phyloP scores from a whole-genome alignment of 768 basidiomycete species.

The Boletus barrowsii region DNA sequence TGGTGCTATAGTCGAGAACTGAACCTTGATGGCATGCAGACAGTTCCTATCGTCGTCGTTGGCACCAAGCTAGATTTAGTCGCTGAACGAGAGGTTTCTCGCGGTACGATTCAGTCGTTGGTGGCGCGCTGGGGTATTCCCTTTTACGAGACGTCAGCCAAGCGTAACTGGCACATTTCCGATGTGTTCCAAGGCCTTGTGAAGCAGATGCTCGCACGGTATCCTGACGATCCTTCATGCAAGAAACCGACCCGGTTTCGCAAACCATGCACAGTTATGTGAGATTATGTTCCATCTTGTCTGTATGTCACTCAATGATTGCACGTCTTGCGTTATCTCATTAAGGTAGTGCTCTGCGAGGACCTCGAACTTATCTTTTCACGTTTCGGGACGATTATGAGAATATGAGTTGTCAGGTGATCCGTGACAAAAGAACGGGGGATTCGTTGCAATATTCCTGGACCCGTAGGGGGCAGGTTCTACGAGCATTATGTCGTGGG shows the following conservation, averaged over 20 bases:
- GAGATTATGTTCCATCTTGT: slow-evolving; percentile 13
- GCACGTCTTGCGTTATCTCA: neutral
- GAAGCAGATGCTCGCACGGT: slow-evolving; percentile 67
- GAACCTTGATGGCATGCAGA: slow-evolving; percentile 32
- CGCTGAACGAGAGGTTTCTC: slow-evolving; percentile 75
- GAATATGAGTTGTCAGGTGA: no score
- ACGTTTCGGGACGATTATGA: no score
- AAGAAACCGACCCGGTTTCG: slow-evolving; percentile 29
- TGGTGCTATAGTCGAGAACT: neutral
- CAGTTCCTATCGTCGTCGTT: slow-evolving; percentile 78
- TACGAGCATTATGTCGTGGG: no score
- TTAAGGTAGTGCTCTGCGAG: no score
- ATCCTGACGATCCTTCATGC: slow-evolving; percentile 45
- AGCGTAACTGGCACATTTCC: slow-evolving; percentile 74
- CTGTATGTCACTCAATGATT: slow-evolving; percentile 8
- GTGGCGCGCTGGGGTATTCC: slow-evolving; percentile 66
- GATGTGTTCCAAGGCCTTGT: slow-evolving; percentile 79
- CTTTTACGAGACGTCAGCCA: slow-evolving; percentile 88
- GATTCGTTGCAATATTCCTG: no score
- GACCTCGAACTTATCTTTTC: no score
- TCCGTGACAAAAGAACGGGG: no score
- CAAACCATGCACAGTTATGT: slow-evolving; percentile 39
- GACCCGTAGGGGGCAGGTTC: no score
- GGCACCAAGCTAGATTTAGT: slow-evolving; percentile 83
- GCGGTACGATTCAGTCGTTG: slow-evolving; percentile 59